These are phyloP conservation scores for Brassica rapa DNA, from an alignment of 345 rosid species.

Conservation along the genomic window DNA sequence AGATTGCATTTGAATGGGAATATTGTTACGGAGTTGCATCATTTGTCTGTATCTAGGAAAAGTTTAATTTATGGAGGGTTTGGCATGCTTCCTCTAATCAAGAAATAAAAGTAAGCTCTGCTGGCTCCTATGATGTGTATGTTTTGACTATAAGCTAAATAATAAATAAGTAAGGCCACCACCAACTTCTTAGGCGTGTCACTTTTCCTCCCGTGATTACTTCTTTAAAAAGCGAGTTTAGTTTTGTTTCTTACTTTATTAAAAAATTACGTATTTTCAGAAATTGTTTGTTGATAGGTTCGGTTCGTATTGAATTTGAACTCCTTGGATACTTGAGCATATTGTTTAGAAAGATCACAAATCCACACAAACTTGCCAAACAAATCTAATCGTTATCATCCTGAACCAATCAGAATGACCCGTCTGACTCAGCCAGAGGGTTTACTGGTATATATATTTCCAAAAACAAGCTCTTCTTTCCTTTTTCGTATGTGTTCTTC, in stretches of 20 bases:
- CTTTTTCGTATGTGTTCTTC: not conserved
- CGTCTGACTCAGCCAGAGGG: slow-evolving; percentile 21
- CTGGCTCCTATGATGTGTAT: not conserved
- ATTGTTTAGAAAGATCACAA: not conserved
- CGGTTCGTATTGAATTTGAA: slow-evolving; percentile 7
- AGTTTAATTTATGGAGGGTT: not conserved
- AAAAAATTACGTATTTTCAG: not conserved
- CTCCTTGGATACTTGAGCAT: not conserved
- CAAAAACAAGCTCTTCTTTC: not conserved
- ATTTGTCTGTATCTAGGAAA: not conserved
- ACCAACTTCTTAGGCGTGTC: not conserved
- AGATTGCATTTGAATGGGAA: too few species aligned
- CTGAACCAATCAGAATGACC: not conserved
- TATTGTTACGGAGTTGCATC: not conserved
- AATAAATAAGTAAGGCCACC: not conserved
- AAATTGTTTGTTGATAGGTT: not conserved
- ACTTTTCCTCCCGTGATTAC: slow-evolving; percentile 17
- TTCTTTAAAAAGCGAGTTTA: slow-evolving; percentile 2
- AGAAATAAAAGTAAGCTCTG: not conserved
- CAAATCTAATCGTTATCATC: not conserved
- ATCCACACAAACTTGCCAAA: not conserved
- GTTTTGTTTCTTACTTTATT: not conserved
- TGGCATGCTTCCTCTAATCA: slow-evolving; percentile 9
- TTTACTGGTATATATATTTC: not conserved
- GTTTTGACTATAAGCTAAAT: not conserved